Conservation (phyloP, 768 basidiomycete species). For the Termitomyces sp. region DNA sequence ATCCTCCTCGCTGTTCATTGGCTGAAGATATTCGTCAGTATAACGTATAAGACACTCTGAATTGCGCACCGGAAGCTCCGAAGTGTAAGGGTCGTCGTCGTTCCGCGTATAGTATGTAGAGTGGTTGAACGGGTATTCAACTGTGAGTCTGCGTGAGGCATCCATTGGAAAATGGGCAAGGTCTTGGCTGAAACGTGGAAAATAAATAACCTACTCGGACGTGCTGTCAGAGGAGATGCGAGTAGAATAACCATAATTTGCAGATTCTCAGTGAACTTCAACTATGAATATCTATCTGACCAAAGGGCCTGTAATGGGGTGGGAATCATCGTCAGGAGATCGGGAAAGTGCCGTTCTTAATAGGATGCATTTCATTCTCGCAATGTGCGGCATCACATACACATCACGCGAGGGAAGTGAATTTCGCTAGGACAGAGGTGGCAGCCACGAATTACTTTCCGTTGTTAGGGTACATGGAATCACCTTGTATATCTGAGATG, state of each 20-base stretch:
- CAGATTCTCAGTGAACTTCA: not conserved
- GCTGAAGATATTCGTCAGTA: slow-evolving; percentile 13
- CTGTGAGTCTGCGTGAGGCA: not conserved
- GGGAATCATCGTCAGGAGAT: not conserved
- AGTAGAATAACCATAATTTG: not conserved
- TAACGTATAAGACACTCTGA: not conserved
- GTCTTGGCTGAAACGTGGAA: not conserved
- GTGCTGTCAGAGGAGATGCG: not conserved
- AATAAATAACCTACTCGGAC: not conserved
- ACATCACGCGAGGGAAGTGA: not conserved
- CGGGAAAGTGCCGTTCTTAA: not conserved
- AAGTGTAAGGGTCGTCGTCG: not conserved
- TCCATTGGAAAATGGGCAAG: not conserved
- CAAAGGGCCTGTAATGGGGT: not conserved
- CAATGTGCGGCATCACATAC: not conserved
- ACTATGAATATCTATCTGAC: not conserved
- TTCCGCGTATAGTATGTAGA: not conserved
- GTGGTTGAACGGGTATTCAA: not conserved
- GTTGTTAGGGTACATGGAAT: not conserved
- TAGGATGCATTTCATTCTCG: not conserved
- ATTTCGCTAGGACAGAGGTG: not conserved
- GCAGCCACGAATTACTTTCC: not conserved
- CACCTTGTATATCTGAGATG: not conserved
- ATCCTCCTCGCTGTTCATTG: slow-evolving; percentile 29
- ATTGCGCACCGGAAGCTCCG: not conserved